A percentile compares a stretch with the other conserved stretches of the same genome.
These are phyloP conservation scores for Leccinellum luteum DNA, from an alignment of 768 basidiomycete species.

Conservation along the genomic window DNA sequence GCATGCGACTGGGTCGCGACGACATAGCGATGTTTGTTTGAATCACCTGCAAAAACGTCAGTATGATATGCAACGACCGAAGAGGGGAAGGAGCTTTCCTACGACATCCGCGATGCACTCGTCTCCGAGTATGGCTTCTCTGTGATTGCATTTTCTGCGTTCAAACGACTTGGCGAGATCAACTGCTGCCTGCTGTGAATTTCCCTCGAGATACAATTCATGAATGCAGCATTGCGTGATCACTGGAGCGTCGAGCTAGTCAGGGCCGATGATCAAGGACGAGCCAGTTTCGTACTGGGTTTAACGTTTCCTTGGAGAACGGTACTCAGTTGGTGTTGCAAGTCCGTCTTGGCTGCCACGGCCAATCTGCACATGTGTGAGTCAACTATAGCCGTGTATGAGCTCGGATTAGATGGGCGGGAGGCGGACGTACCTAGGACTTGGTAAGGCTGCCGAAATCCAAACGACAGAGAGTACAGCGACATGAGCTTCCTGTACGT, in stretches of 20 bases:
- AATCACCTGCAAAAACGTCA: constrained; percentile 48
- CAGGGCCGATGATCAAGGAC: constrained; percentile 19
- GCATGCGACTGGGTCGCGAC: constrained; percentile 79
- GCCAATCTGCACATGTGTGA: constrained; percentile 76
- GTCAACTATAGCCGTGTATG: constrained; percentile 56
- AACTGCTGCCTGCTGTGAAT: constrained; percentile 65
- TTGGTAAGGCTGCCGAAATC: constrained; percentile 93
- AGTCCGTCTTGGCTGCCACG: constrained; percentile 67
- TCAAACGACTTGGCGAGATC: constrained; percentile 94
- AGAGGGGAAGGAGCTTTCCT: constrained; percentile 43
- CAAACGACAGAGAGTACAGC: constrained; percentile 81
- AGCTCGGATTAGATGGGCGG: constrained; percentile 1
- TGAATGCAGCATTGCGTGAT: constrained; percentile 98
- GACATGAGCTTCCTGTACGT: constrained; percentile 93
- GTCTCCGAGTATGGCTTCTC: constrained; percentile 77
- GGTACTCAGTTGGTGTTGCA: constrained; percentile 67
- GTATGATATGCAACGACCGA: neutral
- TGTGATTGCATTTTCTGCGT: constrained; percentile 91
- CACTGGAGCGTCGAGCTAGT: constrained; percentile 67
- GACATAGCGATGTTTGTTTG: constrained; percentile 92
- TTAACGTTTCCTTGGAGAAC: constrained; percentile 89
- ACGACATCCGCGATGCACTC: constrained; percentile 82
- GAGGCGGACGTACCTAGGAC: constrained; percentile 60
- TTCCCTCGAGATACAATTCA: constrained; percentile 85
- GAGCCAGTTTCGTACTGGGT: constrained; percentile 63